Evolutionary conservation across 2,329 filamentous ascomycete species (phyloP).

Genomic region (Cytospora piceicola): DNA sequence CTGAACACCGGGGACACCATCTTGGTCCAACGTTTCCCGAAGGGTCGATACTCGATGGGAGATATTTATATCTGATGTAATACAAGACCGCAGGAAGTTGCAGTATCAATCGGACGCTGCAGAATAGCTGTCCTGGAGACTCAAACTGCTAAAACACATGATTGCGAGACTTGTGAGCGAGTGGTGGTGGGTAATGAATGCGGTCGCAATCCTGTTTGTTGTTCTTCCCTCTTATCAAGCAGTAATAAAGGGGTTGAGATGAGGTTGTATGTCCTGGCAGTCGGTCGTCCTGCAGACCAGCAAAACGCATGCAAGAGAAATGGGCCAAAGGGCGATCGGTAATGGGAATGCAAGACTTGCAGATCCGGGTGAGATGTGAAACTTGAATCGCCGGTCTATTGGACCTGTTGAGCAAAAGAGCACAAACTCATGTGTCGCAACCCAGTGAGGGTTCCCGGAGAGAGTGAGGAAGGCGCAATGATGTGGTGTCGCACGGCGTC

Average conservation of each 20-base stretch:
- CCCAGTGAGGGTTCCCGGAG: constrained; percentile 5
- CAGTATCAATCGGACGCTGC: constrained; percentile 18
- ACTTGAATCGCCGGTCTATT: not conserved
- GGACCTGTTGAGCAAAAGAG: not conserved
- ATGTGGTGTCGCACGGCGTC: constrained; percentile 9
- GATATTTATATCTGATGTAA: not conserved
- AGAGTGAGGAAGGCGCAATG: constrained; percentile 14
- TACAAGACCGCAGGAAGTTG: not conserved
- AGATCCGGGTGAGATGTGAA: not conserved
- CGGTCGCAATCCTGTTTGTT: not conserved
- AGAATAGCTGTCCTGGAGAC: constrained; percentile 18
- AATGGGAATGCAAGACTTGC: not conserved
- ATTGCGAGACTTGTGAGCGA: constrained; percentile 8
- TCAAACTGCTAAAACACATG: constrained; percentile 20
- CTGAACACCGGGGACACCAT: constrained; percentile 30
- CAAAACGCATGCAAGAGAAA: not conserved
- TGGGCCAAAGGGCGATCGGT: not conserved
- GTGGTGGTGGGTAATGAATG: constrained; percentile 3
- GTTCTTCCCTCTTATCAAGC: not conserved
- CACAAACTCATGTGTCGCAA: constrained; percentile 1
- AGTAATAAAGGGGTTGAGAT: not conserved
- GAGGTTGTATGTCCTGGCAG: not conserved
- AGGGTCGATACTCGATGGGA: not conserved
- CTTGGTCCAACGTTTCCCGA: constrained; percentile 11
- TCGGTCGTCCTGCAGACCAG: not conserved